A percentile compares a stretch with the other conserved stretches of the same genome.
Evolutionary conservation across 352 stramenopile species (phyloP).

Genomic region (Phytophthora kernoviae): DNA sequence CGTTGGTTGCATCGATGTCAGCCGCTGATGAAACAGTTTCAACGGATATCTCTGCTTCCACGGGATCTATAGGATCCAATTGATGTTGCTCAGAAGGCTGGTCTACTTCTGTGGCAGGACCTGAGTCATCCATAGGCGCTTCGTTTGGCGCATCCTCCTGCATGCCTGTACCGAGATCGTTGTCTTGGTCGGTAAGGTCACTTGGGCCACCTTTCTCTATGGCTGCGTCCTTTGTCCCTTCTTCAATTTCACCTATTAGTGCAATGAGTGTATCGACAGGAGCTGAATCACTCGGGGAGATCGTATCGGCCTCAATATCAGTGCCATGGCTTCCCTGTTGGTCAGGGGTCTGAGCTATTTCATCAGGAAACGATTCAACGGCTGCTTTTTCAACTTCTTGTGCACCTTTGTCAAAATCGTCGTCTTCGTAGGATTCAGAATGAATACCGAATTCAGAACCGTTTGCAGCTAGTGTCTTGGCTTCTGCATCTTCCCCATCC

Average conservation of each 20-base stretch:
- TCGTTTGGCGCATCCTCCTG: neutral
- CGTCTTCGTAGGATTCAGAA: slow-evolving; percentile 31
- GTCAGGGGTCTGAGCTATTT: neutral
- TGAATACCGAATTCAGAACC: slow-evolving; percentile 21
- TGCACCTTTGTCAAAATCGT: slow-evolving; percentile 27
- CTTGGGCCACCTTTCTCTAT: slow-evolving; percentile 4
- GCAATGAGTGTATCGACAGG: neutral
- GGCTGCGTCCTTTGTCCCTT: neutral
- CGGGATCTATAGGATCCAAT: slow-evolving; percentile 4
- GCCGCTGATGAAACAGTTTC: neutral
- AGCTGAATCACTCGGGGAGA: neutral
- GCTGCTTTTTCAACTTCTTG: slow-evolving; percentile 6
- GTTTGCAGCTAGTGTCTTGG: slow-evolving; percentile 12
- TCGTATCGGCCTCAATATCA: neutral
- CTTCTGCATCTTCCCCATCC: slow-evolving; percentile 2
- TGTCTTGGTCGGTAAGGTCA: neutral
- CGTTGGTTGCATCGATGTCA: slow-evolving; percentile 2
- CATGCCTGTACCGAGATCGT: slow-evolving; percentile 10
- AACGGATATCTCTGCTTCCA: neutral
- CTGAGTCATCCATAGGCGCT: neutral
- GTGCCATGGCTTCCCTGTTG: slow-evolving; percentile 1
- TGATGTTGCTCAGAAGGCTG: slow-evolving; percentile 5
- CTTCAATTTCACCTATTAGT: neutral
- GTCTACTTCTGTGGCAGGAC: neutral
- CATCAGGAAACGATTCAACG: neutral